Conservation (phyloP, 176 grass and related monocot genomes). For the Oryza nivara region DNA sequence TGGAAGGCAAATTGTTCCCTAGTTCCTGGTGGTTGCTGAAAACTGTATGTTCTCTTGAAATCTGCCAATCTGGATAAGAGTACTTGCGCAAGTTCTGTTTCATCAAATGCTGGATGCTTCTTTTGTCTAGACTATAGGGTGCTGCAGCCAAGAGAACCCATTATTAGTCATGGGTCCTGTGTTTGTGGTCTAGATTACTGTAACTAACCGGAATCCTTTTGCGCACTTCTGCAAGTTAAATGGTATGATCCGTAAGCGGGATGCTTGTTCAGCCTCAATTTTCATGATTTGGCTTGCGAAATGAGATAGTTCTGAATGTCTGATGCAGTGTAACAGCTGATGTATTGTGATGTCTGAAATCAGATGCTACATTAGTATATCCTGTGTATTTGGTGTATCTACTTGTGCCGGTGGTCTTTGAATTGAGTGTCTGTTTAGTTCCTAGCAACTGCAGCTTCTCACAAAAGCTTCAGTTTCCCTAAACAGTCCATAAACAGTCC, state of each 20-base stretch:
- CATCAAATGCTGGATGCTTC: conserved; percentile 31
- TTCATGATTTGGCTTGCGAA: not conserved
- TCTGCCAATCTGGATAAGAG: conserved; percentile 15
- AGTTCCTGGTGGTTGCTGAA: conserved; percentile 22
- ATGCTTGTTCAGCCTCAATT: conserved; percentile 8
- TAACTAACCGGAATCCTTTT: conserved; percentile 22
- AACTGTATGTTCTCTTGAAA: conserved; percentile 27
- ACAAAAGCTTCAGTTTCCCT: too few relatives aligned
- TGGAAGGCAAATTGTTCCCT: not conserved
- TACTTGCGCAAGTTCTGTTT: conserved; percentile 15
- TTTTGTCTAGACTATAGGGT: conserved; percentile 19
- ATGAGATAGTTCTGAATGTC: not conserved
- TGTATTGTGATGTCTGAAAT: not conserved
- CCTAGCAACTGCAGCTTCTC: too few relatives aligned
- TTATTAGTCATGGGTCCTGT: not conserved
- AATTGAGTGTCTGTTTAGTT: too few relatives aligned
- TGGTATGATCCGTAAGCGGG: not conserved
- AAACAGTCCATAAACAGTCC: too few relatives aligned
- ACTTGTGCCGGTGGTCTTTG: not conserved
- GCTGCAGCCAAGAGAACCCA: not conserved
- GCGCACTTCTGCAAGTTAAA: conserved; percentile 11
- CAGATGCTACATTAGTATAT: not conserved
- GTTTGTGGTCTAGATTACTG: conserved; percentile 4
- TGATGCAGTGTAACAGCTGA: not conserved
- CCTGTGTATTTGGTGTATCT: not conserved